phyloP scores from a whole-genome alignment of 768 basidiomycete species.

The Amanita phalloides region DNA sequence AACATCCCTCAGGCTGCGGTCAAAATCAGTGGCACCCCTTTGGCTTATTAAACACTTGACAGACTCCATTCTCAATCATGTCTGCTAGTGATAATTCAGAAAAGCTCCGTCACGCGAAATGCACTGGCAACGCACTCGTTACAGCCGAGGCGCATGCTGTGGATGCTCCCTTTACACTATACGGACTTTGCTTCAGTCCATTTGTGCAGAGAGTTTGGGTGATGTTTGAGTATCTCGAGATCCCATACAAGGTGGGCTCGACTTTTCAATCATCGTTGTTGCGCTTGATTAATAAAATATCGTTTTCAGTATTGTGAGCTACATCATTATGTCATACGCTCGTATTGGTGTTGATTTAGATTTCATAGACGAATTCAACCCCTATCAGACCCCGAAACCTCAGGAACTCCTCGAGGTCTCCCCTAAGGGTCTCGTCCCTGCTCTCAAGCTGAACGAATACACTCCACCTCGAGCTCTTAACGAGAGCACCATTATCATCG shows the following conservation, averaged over 20 bases:
- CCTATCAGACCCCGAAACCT: slow-evolving; percentile 64
- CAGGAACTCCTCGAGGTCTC: slow-evolving; percentile 67
- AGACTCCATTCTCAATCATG: background rate
- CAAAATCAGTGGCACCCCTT: too few relatives aligned
- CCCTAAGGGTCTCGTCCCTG: slow-evolving; percentile 51
- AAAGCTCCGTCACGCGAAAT: slow-evolving; percentile 26
- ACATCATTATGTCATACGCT: background rate
- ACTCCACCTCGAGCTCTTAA: slow-evolving; percentile 53
- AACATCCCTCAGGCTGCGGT: too few relatives aligned
- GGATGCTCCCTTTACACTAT: slow-evolving; percentile 51
- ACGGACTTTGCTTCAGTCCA: slow-evolving; percentile 32
- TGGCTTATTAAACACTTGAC: too few relatives aligned
- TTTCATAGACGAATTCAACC: slow-evolving; percentile 61
- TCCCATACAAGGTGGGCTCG: slow-evolving; percentile 56
- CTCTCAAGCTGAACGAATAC: slow-evolving; percentile 27
- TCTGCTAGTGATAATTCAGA: slow-evolving; percentile 2
- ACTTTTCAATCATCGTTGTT: background rate
- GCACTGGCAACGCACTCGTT: slow-evolving; percentile 38
- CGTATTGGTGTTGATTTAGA: background rate
- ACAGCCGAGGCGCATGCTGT: slow-evolving; percentile 40
- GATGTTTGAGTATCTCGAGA: slow-evolving; percentile 7
- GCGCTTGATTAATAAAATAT: background rate
- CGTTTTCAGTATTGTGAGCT: slow-evolving; percentile 13
- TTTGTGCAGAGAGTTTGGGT: too few relatives aligned
- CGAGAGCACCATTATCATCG: slow-evolving; percentile 73